Base-by-base conservation (phyloP, 1,139 yeast species). In the Sugiyamaella novakii region DNA sequence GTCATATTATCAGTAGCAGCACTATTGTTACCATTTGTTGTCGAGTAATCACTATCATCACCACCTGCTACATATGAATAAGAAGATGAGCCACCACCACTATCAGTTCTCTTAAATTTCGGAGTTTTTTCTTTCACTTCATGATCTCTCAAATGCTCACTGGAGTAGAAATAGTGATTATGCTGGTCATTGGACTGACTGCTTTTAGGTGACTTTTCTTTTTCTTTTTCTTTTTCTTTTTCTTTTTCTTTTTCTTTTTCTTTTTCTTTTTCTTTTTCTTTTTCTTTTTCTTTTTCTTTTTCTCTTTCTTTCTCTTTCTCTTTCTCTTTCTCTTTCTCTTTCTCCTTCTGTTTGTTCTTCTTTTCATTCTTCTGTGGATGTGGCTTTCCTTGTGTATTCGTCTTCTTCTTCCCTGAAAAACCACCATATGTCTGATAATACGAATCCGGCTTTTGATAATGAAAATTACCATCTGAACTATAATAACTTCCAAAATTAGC, bases 21-120 rank as follows among this genome's bases (percentile, higher is more conserved):
- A 14, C 19, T 12, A 21, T 36, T 24, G 17, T 35, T 34, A 37
- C 15, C n/a, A n/a, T n/a, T n/a, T n/a, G n/a, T n/a, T n/a, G n/a
- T n/a, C n/a, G n/a, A n/a, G n/a, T n/a, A n/a, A 22, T 18, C 33
- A 11, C 34, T 42, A 14, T 42, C 40, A 18, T 34, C 39, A 15
- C 34, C 39, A 15, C 34, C 43, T 24, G 34, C 47, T 8, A 51
- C 54, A 34, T 47, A 54, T 4, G 55, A 47, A 43, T 51, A 51
- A 1, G 55, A 43, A 2, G 55, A 39, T 5, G 51, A 37, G 5
- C 44, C 34, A 11, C 36, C 47, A 45, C 53, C 46, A 48, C 50
- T n/a, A 33, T 43, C 42, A 5, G 47, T 43, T 5, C 47, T 41
- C 21, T 12, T 30, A 19, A 43, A 43, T 34, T 18, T 43, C 3